Percentiles rank a stretch among this genome's conserved stretches.
Evolutionary conservation across 331 rosid genomes (phyloP).

Genomic region (Quercus lobata): DNA sequence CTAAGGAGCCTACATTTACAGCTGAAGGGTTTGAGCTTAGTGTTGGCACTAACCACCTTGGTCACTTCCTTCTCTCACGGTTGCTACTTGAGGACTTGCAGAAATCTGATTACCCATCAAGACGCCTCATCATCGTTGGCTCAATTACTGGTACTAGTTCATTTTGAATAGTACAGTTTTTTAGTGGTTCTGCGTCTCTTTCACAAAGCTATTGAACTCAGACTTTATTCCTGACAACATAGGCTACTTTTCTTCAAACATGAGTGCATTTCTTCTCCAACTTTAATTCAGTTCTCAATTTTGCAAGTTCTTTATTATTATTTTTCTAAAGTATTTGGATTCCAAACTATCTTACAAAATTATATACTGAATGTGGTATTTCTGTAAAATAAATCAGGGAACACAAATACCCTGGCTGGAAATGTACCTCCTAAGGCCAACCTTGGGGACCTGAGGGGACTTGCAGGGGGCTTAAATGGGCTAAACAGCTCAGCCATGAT

Average conservation of each 20-base stretch:
- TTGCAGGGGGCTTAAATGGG: conserved; percentile 76
- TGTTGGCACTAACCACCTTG: conserved; percentile 96
- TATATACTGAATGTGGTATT: conserved; percentile 20
- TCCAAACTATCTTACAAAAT: background rate
- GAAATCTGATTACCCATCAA: conserved; percentile 88
- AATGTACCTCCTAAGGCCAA: conserved; percentile 99
- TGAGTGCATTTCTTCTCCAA: too few species aligned
- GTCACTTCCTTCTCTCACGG: conserved; percentile 92
- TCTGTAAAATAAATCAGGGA: conserved; percentile 48
- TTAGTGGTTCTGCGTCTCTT: background rate
- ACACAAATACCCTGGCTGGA: conserved; percentile 95
- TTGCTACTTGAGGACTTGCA: conserved; percentile 67
- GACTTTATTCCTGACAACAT: too few species aligned
- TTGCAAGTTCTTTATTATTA: too few species aligned
- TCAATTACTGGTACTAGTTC: conserved; percentile 75
- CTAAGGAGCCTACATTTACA: conserved; percentile 82
- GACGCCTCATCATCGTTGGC: conserved; percentile 85
- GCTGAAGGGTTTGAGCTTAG: conserved; percentile 97
- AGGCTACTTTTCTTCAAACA: too few species aligned
- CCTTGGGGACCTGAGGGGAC: conserved; percentile 96
- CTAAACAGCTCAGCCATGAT: conserved; percentile 90
- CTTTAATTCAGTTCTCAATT: too few species aligned
- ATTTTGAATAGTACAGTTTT: background rate
- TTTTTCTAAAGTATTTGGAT: background rate
- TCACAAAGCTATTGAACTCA: background rate